Percentiles rank a stretch among this genome's conserved stretches.
Conservation (phyloP, 2,329 filamentous ascomycete species). For the Boeremia exigua region DNA sequence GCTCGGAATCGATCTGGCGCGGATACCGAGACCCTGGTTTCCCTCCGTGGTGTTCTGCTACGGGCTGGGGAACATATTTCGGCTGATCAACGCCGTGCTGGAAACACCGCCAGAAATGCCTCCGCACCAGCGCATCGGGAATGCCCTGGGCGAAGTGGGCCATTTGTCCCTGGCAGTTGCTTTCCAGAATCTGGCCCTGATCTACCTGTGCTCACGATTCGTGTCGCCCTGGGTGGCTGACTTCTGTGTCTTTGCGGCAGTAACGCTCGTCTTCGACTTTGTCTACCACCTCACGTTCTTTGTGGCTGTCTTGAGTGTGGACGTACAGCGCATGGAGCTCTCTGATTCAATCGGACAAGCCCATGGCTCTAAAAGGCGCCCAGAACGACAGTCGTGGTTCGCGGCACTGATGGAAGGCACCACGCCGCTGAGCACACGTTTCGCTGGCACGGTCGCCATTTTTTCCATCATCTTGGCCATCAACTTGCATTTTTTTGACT, state of each 20-base stretch:
- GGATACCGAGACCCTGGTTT: slow-evolving; percentile 75
- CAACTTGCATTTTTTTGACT: slow-evolving; percentile 79
- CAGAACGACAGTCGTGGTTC: slow-evolving; percentile 61
- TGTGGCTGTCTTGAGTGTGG: slow-evolving; percentile 77
- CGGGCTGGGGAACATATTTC: slow-evolving; percentile 79
- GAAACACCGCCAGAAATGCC: slow-evolving; percentile 72
- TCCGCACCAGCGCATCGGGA: slow-evolving; percentile 72
- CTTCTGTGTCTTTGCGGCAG: slow-evolving; percentile 77
- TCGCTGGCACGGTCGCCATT: slow-evolving; percentile 76
- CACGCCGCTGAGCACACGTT: slow-evolving; percentile 71
- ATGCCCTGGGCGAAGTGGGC: slow-evolving; percentile 75
- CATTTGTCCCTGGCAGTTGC: slow-evolving; percentile 72
- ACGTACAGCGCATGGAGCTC: slow-evolving; percentile 77
- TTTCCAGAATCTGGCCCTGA: slow-evolving; percentile 70
- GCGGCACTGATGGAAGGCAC: slow-evolving; percentile 69
- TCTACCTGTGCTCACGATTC: slow-evolving; percentile 69
- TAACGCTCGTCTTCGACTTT: slow-evolving; percentile 78
- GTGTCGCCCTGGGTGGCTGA: slow-evolving; percentile 74
- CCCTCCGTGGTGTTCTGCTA: slow-evolving; percentile 78
- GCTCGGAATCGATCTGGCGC: slow-evolving; percentile 75
- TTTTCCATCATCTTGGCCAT: slow-evolving; percentile 74
- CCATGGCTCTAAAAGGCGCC: slow-evolving; percentile 52
- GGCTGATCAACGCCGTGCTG: slow-evolving; percentile 78
- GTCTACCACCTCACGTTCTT: slow-evolving; percentile 83
- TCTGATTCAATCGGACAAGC: slow-evolving; percentile 69